Conservation (phyloP, 1,284 basidiomycete genomes). For the Sanghuangporus sanghuang region DNA sequence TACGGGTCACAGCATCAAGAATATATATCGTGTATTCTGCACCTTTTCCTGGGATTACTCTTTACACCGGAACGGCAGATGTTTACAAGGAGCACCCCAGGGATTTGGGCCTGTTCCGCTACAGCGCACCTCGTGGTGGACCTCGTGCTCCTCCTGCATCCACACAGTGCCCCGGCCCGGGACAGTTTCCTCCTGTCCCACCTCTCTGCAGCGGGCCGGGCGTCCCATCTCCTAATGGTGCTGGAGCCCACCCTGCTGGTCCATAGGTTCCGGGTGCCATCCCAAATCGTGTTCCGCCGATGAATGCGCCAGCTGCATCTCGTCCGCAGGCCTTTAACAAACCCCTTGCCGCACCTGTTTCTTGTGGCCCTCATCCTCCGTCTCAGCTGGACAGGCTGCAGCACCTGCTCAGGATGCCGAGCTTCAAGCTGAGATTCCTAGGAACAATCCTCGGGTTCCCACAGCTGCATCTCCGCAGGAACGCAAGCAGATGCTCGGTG, state of each 20-base stretch:
- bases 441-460: conserved; percentile 52
- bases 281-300: too few relatives aligned
- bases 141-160: conserved; percentile 25
- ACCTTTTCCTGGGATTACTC: too few relatives aligned
- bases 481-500: too few relatives aligned
- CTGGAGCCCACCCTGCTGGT: conserved; percentile 44
- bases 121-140: conserved; percentile 47
- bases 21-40: too few relatives aligned
- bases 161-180: conserved; percentile 22
- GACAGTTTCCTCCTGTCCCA: conserved; percentile 22
- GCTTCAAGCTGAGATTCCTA: conserved; percentile 37
- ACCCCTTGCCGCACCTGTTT: not conserved
- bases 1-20: too few relatives aligned
- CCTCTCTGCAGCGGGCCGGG: conserved; percentile 30
- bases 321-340: conserved; percentile 29
- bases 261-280: conserved; percentile 34
- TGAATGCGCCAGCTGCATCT: conserved; percentile 24
- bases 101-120: conserved; percentile 61
- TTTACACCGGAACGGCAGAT: too few relatives aligned
- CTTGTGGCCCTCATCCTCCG: conserved; percentile 31
- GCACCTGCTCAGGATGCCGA: conserved; percentile 32
- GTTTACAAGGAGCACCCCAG: conserved; percentile 65
- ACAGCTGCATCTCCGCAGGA: conserved; percentile 77
- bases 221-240: conserved; percentile 52
- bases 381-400: conserved; percentile 30